Evolutionary conservation across 495 filamentous ascomycete species (phyloP).

Genomic region (Echria macrotheca): DNA sequence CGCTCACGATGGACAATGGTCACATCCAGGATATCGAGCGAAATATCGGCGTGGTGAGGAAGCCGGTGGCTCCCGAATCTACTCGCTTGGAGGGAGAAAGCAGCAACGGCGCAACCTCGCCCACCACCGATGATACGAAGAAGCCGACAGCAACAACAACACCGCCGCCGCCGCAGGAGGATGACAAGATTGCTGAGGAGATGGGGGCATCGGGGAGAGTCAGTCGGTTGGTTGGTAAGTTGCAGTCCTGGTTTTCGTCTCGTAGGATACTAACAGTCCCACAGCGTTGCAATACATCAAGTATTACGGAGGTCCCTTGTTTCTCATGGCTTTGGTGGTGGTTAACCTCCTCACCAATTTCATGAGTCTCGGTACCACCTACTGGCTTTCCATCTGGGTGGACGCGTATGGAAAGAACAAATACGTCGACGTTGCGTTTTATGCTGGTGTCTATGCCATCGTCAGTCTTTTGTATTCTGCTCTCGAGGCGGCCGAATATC

Average conservation of each 20-base stretch:
- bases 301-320: conserved; percentile 30
- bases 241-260: background rate
- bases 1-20: conserved; percentile 39
- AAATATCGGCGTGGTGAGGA: conserved; percentile 32
- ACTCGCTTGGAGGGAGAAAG: conserved; percentile 9
- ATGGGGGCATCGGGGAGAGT: conserved; percentile 26
- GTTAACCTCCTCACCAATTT: conserved; percentile 26
- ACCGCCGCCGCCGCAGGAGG: too few species aligned
- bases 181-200: conserved; percentile 15
- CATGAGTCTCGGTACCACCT: conserved; percentile 25
- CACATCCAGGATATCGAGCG: conserved; percentile 27
- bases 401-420: conserved; percentile 39
- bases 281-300: conserved; percentile 34
- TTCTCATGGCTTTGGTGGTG: conserved; percentile 25
- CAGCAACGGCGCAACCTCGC: conserved; percentile 17
- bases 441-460: conserved; percentile 32
- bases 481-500: conserved; percentile 25
- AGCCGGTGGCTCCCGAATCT: conserved; percentile 20
- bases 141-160: too few species aligned
- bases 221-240: conserved; percentile 31
- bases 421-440: conserved; percentile 29
- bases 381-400: conserved; percentile 49
- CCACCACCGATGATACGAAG: too few species aligned
- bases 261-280: background rate
- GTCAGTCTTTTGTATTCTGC: conserved; percentile 30